phyloP scores from a whole-genome alignment of 371 early-diverging fungal species.

The Homolaphlyctis polyrhiza region DNA sequence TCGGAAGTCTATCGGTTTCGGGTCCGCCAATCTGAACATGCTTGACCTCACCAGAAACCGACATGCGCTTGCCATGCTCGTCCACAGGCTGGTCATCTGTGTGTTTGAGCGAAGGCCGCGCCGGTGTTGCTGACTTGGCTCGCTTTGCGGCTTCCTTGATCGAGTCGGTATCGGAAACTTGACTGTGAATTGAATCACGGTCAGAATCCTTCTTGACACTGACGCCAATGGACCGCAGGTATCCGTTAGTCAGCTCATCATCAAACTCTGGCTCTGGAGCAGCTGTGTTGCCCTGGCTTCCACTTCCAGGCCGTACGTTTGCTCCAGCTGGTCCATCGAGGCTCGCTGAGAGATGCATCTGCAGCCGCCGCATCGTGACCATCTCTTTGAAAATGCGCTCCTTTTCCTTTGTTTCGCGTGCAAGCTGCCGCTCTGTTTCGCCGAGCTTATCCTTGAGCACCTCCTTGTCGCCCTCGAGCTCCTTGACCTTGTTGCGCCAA shows the following conservation, averaged over 20 bases:
- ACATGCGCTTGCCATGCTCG: background rate
- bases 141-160: background rate
- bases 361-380: conserved; percentile 16
- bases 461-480: conserved; percentile 7
- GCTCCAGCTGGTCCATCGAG: conserved; percentile 1
- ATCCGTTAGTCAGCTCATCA: background rate
- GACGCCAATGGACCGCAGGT: conserved; percentile 2
- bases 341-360: conserved; percentile 14
- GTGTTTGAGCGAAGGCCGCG: background rate
- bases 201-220: background rate
- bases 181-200: background rate
- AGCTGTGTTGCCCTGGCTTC: background rate
- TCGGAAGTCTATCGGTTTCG: no score
- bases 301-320: background rate
- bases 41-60: background rate
- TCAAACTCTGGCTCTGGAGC: conserved; percentile 3
- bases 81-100: background rate
- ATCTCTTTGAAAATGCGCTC: conserved; percentile 14
- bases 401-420: conserved; percentile 10
- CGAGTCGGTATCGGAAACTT: background rate
- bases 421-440: conserved; percentile 7
- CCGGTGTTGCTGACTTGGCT: background rate
- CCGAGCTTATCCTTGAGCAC: conserved; percentile 1
- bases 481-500: conserved; percentile 7
- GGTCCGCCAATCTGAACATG: no score